phyloP scores from a whole-genome alignment of 2,329 filamentous ascomycete species.

The Trichoderma sp. region DNA sequence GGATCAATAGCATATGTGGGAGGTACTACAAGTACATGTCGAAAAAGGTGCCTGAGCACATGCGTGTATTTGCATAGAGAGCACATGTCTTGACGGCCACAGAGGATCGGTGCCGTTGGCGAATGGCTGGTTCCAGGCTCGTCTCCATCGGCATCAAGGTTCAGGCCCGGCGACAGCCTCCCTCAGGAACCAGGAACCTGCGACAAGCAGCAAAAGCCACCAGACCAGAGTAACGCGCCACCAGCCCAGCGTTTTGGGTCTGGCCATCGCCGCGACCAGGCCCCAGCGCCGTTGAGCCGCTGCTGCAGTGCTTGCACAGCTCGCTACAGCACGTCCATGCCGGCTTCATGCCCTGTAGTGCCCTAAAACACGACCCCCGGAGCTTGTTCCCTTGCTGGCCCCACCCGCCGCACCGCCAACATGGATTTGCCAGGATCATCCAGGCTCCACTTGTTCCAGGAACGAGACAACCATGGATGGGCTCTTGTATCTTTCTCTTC shows the following conservation, averaged over 20 bases:
- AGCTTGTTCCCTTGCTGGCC: not conserved
- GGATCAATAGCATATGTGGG: not conserved
- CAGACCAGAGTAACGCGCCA: not conserved
- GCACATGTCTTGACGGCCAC: not conserved
- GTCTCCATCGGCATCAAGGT: slow-evolving; percentile 2
- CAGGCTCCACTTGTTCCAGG: slow-evolving; percentile 24
- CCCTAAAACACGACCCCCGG: not conserved
- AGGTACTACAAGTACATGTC: not conserved
- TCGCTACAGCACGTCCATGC: not conserved
- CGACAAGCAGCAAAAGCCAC: not conserved
- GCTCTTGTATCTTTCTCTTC: not conserved
- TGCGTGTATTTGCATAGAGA: not conserved
- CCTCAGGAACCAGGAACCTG: not conserved
- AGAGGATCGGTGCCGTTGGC: not conserved
- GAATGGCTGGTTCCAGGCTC: not conserved
- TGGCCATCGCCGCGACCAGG: not conserved
- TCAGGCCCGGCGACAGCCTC: not conserved
- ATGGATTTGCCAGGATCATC: slow-evolving; percentile 5
- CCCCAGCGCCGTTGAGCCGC: not conserved
- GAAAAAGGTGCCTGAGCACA: not conserved
- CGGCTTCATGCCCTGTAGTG: not conserved
- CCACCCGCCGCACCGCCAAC: slow-evolving; percentile 3
- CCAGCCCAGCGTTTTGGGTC: slow-evolving; percentile 24
- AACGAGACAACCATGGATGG: slow-evolving; percentile 13
- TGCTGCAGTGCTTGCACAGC: too few species aligned